phyloP scores from a whole-genome alignment of 371 early-diverging fungal genomes.

The Mucor racemosus region DNA sequence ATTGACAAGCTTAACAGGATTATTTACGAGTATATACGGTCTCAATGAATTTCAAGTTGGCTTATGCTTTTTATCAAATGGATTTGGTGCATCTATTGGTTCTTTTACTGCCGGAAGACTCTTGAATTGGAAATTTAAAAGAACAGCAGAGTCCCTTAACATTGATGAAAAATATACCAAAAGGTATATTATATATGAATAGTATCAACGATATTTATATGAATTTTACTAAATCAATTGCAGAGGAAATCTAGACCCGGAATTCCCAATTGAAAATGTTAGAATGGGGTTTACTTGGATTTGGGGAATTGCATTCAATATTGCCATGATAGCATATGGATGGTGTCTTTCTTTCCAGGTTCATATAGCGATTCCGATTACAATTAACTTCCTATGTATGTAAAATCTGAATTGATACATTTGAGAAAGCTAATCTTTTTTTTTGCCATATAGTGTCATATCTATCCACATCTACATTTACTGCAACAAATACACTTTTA shows the following conservation, averaged over 20 bases:
- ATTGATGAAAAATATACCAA: constrained; percentile 16
- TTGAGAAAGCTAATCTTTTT: no score
- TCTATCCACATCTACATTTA: constrained; percentile 37
- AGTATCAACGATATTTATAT: no score
- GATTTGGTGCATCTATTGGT: constrained; percentile 33
- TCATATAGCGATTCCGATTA: constrained; percentile 33
- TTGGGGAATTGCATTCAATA: constrained; percentile 39
- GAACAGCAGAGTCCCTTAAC: constrained; percentile 13
- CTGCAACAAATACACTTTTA: constrained; percentile 41
- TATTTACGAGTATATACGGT: constrained; percentile 25
- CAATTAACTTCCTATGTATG: constrained; percentile 43
- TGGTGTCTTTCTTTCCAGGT: constrained; percentile 36
- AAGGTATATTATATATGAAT: constrained; percentile 10
- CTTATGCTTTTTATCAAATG: constrained; percentile 34
- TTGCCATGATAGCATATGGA: constrained; percentile 41
- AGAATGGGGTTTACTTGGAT: constrained; percentile 42
- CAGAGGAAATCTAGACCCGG: constrained; percentile 22
- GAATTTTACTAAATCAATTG: no score
- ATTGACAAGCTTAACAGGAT: constrained; percentile 35
- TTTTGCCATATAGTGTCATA: constrained; percentile 41
- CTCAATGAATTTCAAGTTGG: constrained; percentile 37
- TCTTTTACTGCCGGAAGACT: constrained; percentile 34
- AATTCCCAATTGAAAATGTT: constrained; percentile 42
- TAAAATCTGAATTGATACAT: background rate
- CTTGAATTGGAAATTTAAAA: constrained; percentile 32